Conservation (phyloP, 2,329 filamentous ascomycete genomes). For the Colletotrichum lindemuthianum region DNA sequence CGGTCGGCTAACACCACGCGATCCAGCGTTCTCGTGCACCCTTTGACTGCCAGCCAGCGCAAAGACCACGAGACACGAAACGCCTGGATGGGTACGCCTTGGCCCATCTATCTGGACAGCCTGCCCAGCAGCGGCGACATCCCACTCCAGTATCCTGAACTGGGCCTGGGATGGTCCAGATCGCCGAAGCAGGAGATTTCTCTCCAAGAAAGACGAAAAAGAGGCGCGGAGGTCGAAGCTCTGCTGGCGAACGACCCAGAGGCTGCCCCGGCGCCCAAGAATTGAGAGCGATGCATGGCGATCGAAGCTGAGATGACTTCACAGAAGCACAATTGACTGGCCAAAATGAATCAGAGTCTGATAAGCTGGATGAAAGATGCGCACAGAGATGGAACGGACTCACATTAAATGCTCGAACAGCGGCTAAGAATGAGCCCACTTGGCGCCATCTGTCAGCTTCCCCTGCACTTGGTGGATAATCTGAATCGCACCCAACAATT, state of each 20-base stretch:
- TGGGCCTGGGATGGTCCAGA: constrained; percentile 44
- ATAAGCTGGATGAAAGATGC: no score
- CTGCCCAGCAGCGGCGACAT: constrained; percentile 41
- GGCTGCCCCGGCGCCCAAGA: constrained; percentile 43
- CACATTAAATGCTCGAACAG: not conserved
- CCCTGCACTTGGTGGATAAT: no score
- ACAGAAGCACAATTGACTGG: no score
- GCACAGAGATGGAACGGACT: no score
- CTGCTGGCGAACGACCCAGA: constrained; percentile 43
- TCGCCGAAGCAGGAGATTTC: constrained; percentile 42
- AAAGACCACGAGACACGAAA: constrained; percentile 46
- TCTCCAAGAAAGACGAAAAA: constrained; percentile 43
- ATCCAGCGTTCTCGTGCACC: constrained; percentile 44
- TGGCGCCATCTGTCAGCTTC: not conserved
- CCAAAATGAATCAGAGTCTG: no score
- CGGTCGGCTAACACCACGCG: not conserved
- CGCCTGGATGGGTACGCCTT: constrained; percentile 46
- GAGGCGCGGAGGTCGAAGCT: constrained; percentile 43
- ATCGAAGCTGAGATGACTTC: no score
- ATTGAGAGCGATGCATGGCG: constrained; percentile 19
- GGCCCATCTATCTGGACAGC: constrained; percentile 46
- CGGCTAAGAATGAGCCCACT: not conserved
- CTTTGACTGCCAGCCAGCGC: constrained; percentile 44
- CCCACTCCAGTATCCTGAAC: constrained; percentile 46
- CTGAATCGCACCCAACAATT: no score